These are phyloP conservation scores for Simplicillium aogashimaense DNA, from an alignment of 2,329 filamentous ascomycete genomes.

Conservation along the genomic window DNA sequence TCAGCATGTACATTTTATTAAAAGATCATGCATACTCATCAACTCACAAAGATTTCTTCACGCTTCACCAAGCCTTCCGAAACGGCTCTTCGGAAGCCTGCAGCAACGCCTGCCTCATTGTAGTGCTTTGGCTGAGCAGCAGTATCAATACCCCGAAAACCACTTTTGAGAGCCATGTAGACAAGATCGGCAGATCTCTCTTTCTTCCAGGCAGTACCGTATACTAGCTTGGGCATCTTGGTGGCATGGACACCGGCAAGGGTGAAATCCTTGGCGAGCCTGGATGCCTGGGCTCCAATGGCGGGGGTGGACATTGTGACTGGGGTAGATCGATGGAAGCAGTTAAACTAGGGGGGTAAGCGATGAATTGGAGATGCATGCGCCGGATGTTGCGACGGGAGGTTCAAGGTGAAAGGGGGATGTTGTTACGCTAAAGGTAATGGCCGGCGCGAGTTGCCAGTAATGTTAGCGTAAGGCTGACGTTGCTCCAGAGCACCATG, in stretches of 20 bases:
- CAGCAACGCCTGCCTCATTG: constrained; percentile 59
- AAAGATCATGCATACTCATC: background rate
- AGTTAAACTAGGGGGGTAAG: too few relatives aligned
- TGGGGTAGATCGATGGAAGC: background rate
- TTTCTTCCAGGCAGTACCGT: constrained; percentile 84
- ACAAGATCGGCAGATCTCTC: constrained; percentile 58
- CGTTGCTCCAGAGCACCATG: too few relatives aligned
- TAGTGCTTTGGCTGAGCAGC: constrained; percentile 74
- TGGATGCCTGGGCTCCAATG: constrained; percentile 16
- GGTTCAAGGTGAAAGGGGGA: background rate
- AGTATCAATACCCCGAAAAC: constrained; percentile 68
- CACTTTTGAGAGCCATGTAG: constrained; percentile 53
- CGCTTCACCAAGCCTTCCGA: constrained; percentile 43
- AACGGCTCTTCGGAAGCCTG: constrained; percentile 54
- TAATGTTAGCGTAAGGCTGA: too few relatives aligned
- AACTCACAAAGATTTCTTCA: constrained; percentile 51
- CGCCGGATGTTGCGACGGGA: background rate
- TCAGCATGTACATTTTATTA: too few relatives aligned
- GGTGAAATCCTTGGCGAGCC: constrained; percentile 21
- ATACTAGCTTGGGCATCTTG: constrained; percentile 48
- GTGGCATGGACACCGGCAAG: constrained; percentile 18
- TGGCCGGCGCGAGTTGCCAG: too few relatives aligned
- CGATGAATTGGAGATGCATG: background rate
- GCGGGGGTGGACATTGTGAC: constrained; percentile 10
- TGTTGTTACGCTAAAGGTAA: too few relatives aligned